phyloP scores from a whole-genome alignment of 139 green algal species.

The Coccomyxa sp. region DNA sequence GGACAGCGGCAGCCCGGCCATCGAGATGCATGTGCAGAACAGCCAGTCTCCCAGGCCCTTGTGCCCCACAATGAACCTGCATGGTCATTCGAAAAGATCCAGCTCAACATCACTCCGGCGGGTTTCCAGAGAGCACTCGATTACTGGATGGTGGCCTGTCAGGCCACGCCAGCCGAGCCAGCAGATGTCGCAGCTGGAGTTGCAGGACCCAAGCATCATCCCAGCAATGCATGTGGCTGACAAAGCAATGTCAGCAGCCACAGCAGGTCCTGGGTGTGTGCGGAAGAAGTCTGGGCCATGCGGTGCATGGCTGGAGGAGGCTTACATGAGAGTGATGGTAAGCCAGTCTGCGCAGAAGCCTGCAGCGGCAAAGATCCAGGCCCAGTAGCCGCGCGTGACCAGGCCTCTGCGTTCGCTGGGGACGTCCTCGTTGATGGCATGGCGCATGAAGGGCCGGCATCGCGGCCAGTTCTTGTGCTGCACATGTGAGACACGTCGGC shows the following conservation, averaged over 20 bases:
- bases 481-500: neutral
- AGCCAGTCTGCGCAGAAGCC: conserved; percentile 21
- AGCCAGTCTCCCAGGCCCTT: conserved; percentile 21
- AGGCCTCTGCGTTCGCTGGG: conserved; percentile 1
- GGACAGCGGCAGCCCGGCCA: conserved; percentile 15
- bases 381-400: conserved; percentile 9
- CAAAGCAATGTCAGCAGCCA: neutral
- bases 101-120: no score
- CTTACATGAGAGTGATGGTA: conserved; percentile 15
- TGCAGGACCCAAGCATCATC: neutral
- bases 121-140: neutral
- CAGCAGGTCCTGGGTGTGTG: neutral
- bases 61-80: conserved; percentile 16
- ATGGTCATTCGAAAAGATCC: neutral
- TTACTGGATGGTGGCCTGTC: neutral
- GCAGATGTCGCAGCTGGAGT: neutral
- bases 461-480: conserved; percentile 21
- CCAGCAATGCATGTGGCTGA: neutral
- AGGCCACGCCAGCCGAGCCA: neutral
- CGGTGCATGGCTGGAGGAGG: neutral
- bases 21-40: conserved; percentile 15
- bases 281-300: neutral
- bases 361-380: conserved; percentile 9
- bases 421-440: conserved; percentile 15
- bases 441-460: conserved; percentile 11